These are phyloP conservation scores for Crotalaria pallida DNA, from an alignment of 306 rosid species.

Conservation along the genomic window DNA sequence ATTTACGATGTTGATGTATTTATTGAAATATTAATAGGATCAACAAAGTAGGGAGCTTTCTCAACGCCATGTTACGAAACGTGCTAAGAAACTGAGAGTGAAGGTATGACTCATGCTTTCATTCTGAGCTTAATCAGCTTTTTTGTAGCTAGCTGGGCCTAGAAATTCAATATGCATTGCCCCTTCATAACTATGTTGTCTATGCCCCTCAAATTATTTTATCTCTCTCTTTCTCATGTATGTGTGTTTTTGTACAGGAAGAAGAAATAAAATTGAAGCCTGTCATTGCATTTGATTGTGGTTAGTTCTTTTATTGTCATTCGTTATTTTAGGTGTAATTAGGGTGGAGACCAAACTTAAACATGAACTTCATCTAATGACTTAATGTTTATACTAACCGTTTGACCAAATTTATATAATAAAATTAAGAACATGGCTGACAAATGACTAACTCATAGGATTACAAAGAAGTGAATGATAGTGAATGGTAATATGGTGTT, in stretches of 20 bases:
- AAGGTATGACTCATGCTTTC: slow-evolving; percentile 52
- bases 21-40: slow-evolving; percentile 50
- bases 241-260: slow-evolving; percentile 54
- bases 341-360: too few relatives aligned
- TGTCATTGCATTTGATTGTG: slow-evolving; percentile 82
- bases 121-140: not conserved
- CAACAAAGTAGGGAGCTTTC: slow-evolving; percentile 98
- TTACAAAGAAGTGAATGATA: not conserved
- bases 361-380: too few relatives aligned
- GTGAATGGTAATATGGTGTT: not conserved
- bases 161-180: not conserved
- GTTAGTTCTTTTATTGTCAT: slow-evolving; percentile 40
- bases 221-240: not conserved
- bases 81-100: slow-evolving; percentile 75
- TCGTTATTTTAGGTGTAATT: slow-evolving; percentile 3
- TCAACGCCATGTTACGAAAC: slow-evolving; percentile 76
- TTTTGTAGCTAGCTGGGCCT: not conserved
- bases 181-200: not conserved
- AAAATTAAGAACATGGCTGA: not conserved
- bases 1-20: not conserved
- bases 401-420: not conserved
- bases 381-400: not conserved
- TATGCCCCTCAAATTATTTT: not conserved
- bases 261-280: slow-evolving; percentile 96
- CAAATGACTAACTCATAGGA: not conserved